A percentile compares a stretch with the other conserved stretches of the same genome.
Conservation (phyloP, 2,329 filamentous ascomycete species). For the Xylariaceae sp. region DNA sequence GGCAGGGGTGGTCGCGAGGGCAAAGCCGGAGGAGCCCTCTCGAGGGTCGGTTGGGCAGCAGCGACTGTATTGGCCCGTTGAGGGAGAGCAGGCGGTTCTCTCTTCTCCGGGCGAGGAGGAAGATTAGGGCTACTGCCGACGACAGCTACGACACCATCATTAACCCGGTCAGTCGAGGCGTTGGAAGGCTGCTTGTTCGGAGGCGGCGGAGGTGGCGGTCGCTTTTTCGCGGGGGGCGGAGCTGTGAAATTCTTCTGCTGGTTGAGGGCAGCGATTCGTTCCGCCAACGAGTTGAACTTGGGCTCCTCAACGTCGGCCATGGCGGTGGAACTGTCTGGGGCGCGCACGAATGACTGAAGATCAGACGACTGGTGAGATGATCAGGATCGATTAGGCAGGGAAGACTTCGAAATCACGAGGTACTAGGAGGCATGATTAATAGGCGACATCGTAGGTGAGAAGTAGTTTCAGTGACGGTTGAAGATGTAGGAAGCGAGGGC, state of each 20-base stretch:
- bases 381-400: not conserved
- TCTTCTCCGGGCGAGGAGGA: slow-evolving; percentile 36
- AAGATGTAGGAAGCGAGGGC: not conserved
- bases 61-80: slow-evolving; percentile 32
- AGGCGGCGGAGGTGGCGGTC: slow-evolving; percentile 44
- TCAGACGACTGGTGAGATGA: not conserved
- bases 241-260: slow-evolving; percentile 53
- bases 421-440: not conserved
- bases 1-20: slow-evolving; percentile 36
- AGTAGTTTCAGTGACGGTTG: not conserved
- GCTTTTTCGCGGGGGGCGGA: slow-evolving; percentile 31
- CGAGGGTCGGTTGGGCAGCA: slow-evolving; percentile 16
- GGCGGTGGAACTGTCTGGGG: not conserved
- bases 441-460: not conserved
- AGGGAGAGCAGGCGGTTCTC: slow-evolving; percentile 35
- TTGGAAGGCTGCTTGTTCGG: slow-evolving; percentile 37
- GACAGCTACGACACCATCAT: slow-evolving; percentile 17
- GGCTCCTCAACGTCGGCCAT: slow-evolving; percentile 61
- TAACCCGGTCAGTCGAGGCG: slow-evolving; percentile 32
- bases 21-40: slow-evolving; percentile 25
- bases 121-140: slow-evolving; percentile 32
- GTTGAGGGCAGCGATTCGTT: slow-evolving; percentile 61
- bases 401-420: not conserved
- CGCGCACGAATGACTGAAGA: not conserved
- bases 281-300: slow-evolving; percentile 54